These are phyloP conservation scores for Colletotrichum tanaceti DNA, from an alignment of 2,329 filamentous ascomycete genomes.

Conservation along the genomic window DNA sequence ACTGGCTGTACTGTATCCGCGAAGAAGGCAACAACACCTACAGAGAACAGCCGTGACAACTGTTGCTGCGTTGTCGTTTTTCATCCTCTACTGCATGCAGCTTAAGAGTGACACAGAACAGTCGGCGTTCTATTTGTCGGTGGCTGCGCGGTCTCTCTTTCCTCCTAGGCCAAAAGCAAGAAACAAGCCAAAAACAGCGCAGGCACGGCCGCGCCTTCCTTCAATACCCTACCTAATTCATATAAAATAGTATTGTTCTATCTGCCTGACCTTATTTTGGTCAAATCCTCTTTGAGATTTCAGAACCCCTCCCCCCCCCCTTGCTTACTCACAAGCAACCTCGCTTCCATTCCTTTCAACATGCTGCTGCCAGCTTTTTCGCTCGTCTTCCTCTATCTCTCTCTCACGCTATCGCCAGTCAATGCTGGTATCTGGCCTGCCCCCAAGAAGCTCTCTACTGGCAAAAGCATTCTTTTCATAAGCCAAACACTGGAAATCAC, in stretches of 20 bases:
- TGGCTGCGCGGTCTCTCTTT: slow-evolving; percentile 11
- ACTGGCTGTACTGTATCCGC: slow-evolving; percentile 5
- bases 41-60: neutral
- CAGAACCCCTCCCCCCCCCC: no score
- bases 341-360: slow-evolving; percentile 5
- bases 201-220: slow-evolving; percentile 12
- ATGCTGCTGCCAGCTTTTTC: slow-evolving; percentile 51
- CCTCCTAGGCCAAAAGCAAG: neutral
- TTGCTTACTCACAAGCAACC: neutral
- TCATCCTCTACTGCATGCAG: slow-evolving; percentile 19
- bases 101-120: slow-evolving; percentile 17
- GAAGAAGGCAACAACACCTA: neutral
- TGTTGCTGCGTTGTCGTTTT: slow-evolving; percentile 15
- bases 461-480: slow-evolving; percentile 66
- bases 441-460: slow-evolving; percentile 63
- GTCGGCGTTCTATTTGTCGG: slow-evolving; percentile 3
- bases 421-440: slow-evolving; percentile 68
- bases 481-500: slow-evolving; percentile 63
- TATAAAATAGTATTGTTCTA: slow-evolving; percentile 17
- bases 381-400: slow-evolving; percentile 54
- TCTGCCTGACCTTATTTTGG: neutral
- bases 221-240: neutral
- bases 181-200: neutral
- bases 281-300: neutral
- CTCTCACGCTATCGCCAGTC: slow-evolving; percentile 51